Percentiles rank a stretch among this genome's conserved stretches.
These are phyloP conservation scores for Perilla frutescens DNA, from an alignment of 257 asterid genomes.

Conservation along the genomic window DNA sequence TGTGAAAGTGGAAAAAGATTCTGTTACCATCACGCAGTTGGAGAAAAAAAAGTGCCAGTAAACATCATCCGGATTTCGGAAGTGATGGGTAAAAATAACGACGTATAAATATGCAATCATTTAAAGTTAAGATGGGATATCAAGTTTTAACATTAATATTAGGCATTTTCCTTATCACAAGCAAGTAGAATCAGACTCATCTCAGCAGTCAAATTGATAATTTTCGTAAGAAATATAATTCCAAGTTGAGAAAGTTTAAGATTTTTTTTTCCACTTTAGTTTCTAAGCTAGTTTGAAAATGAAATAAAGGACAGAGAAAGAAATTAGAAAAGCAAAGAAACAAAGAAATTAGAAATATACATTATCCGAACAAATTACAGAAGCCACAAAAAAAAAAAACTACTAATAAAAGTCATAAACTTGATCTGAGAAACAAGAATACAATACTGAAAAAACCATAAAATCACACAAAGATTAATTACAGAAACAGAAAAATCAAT, in stretches of 20 bases:
- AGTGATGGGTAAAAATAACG: background rate
- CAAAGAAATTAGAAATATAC: background rate
- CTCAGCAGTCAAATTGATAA: background rate
- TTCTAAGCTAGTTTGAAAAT: background rate
- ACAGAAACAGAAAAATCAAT: background rate
- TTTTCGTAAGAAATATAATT: background rate
- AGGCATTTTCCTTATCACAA: background rate
- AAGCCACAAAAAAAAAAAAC: constrained; percentile 27
- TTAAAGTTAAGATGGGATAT: no score
- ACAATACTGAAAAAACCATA: background rate
- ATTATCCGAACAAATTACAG: constrained; percentile 24
- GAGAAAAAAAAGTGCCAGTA: background rate
- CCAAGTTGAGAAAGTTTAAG: background rate
- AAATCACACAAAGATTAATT: constrained; percentile 1
- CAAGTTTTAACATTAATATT: background rate
- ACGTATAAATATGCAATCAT: background rate
- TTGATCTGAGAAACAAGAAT: background rate
- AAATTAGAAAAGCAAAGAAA: background rate
- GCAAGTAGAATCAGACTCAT: constrained; percentile 16
- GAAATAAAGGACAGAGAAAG: background rate
- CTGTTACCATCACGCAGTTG: background rate
- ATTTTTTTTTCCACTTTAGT: background rate
- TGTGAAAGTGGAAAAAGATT: background rate
- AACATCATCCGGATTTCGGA: background rate
- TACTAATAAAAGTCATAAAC: constrained; percentile 3